These are phyloP conservation scores for Geosmithia morbida DNA, from an alignment of 2,329 filamentous ascomycete species.

Conservation along the genomic window DNA sequence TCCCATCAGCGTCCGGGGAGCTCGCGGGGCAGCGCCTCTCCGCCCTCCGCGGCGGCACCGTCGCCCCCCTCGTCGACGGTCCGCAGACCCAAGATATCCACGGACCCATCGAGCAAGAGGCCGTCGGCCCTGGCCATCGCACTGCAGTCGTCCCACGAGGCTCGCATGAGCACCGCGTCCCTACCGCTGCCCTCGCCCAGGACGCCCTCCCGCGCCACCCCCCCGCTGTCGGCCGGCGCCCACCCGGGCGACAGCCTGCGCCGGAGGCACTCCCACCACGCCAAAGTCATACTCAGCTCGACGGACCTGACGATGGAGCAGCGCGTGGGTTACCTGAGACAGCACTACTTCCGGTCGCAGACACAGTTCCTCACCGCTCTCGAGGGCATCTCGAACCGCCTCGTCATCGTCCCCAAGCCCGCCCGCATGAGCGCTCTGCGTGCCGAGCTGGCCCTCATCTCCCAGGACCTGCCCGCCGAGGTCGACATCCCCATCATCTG, in stretches of 20 bases:
- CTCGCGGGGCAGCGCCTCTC: neutral
- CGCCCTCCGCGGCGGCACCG: neutral
- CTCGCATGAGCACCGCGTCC: slow-evolving; percentile 53
- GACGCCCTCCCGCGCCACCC: slow-evolving; percentile 35
- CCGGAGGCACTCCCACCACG: slow-evolving; percentile 46
- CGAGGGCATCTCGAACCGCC: slow-evolving; percentile 72
- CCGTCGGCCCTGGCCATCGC: slow-evolving; percentile 36
- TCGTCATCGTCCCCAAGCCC: slow-evolving; percentile 69
- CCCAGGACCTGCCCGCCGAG: slow-evolving; percentile 68
- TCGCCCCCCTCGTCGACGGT: slow-evolving; percentile 2
- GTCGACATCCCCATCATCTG: slow-evolving; percentile 75
- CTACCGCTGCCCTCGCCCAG: slow-evolving; percentile 47
- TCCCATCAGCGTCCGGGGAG: neutral
- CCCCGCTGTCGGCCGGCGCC: slow-evolving; percentile 41
- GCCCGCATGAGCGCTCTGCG: slow-evolving; percentile 68
- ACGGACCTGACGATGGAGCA: slow-evolving; percentile 50
- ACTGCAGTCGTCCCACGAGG: slow-evolving; percentile 28
- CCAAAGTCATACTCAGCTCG: slow-evolving; percentile 40
- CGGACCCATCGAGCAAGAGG: slow-evolving; percentile 23
- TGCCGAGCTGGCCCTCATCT: slow-evolving; percentile 68
- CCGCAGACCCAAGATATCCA: slow-evolving; percentile 10
- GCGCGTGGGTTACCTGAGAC: slow-evolving; percentile 57
- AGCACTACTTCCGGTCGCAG: slow-evolving; percentile 73
- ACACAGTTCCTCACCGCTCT: slow-evolving; percentile 69
- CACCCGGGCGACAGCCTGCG: slow-evolving; percentile 32